A percentile compares a stretch with the other conserved stretches of the same genome.
phyloP scores from a whole-genome alignment of 768 basidiomycete species.

The Serendipita indica region DNA sequence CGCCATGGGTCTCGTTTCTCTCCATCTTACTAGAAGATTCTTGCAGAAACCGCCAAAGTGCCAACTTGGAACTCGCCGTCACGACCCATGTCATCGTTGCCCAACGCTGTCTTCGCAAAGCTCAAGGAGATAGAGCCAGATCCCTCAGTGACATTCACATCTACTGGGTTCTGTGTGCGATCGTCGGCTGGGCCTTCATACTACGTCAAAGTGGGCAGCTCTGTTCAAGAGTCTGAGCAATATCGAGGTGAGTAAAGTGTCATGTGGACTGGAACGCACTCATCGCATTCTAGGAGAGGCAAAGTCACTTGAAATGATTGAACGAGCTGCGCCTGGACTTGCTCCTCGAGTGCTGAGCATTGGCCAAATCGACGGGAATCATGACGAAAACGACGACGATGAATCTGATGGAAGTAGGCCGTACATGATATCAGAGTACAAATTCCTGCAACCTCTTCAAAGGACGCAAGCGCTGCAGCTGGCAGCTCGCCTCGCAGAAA shows the following conservation, averaged over 20 bases:
- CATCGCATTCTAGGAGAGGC: slow-evolving; percentile 37
- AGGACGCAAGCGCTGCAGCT: slow-evolving; percentile 33
- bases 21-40: too few species aligned
- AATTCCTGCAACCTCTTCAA: slow-evolving; percentile 37
- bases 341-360: slow-evolving; percentile 42
- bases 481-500: slow-evolving; percentile 50
- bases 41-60: too few species aligned
- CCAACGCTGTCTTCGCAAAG: not conserved
- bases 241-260: slow-evolving; percentile 21
- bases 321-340: slow-evolving; percentile 49
- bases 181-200: slow-evolving; percentile 40
- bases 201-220: slow-evolving; percentile 43
- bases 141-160: not conserved
- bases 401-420: slow-evolving; percentile 29
- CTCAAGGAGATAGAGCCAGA: not conserved
- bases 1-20: too few species aligned
- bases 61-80: too few species aligned
- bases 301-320: slow-evolving; percentile 50
- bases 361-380: slow-evolving; percentile 22
- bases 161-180: not conserved
- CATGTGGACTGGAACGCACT: not conserved
- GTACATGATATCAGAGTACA: slow-evolving; percentile 65
- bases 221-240: slow-evolving; percentile 40
- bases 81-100: not conserved
- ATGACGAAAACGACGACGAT: slow-evolving; percentile 17